These are phyloP conservation scores for Penicillium dipodomyicola DNA, from an alignment of 495 filamentous ascomycete species.

Conservation along the genomic window DNA sequence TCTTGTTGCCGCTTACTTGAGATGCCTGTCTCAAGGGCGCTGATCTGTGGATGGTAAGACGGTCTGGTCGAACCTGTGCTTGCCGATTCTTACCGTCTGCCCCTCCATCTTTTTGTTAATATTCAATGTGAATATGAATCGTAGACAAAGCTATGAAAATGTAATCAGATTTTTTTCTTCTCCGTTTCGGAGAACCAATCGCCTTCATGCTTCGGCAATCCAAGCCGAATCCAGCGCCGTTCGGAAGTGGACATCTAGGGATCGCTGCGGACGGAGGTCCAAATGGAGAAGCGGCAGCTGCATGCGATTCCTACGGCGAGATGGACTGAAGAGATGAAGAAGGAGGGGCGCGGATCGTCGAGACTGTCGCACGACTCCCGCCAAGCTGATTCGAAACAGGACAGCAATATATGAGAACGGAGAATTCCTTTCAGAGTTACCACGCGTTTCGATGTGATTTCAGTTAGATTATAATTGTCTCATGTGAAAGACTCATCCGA, in stretches of 20 bases:
- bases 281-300: no score
- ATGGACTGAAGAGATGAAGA: no score
- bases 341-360: not conserved
- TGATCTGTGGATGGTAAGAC: no score
- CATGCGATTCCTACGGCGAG: no score
- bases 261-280: no score
- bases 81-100: not conserved
- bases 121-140: conserved; percentile 1
- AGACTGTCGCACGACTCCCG: not conserved
- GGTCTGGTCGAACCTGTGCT: not conserved
- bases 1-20: conserved; percentile 1
- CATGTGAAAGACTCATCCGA: no score
- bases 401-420: not conserved
- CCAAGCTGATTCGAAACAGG: not conserved
- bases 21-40: no score
- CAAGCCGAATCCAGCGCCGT: not conserved
- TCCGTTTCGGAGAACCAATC: not conserved
- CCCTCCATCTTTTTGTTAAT: not conserved
- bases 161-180: not conserved
- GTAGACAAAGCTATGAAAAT: not conserved
- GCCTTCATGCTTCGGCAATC: not conserved
- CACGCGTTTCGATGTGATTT: not conserved
- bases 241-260: not conserved
- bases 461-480: not conserved
- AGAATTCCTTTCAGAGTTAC: not conserved